Percentiles rank a stretch among this genome's conserved stretches.
Conservation (phyloP, 805 yeast genomes). For the Ogataea pilisensis region DNA sequence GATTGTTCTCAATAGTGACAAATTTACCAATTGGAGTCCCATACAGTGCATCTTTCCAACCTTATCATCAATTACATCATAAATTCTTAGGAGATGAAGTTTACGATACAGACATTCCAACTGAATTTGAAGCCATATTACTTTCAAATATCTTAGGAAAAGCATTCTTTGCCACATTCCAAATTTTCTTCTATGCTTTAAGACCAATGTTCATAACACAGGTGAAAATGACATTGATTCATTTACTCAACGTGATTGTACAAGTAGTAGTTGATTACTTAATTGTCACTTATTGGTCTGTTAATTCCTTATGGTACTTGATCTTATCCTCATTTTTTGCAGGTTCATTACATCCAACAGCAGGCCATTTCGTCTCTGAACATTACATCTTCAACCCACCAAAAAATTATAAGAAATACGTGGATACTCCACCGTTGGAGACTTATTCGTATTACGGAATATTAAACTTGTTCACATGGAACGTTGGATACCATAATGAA, state of each 20-base stretch:
- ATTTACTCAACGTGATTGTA: conserved; percentile 58
- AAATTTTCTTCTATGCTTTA: conserved; percentile 82
- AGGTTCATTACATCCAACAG: conserved; percentile 89
- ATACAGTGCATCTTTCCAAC: conserved; percentile 82
- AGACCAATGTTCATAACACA: conserved; percentile 85
- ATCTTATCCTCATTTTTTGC: conserved; percentile 78
- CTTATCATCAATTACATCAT: conserved; percentile 89
- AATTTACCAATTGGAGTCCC: conserved; percentile 90
- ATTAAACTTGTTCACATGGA: conserved; percentile 77
- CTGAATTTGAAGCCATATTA: conserved; percentile 67
- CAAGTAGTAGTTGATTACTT: conserved; percentile 58
- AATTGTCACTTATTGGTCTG: conserved; percentile 59
- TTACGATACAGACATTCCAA: conserved; percentile 86
- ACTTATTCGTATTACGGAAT: conserved; percentile 87
- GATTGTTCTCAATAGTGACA: conserved; percentile 69
- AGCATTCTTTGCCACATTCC: conserved; percentile 86
- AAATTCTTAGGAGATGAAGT: conserved; percentile 82
- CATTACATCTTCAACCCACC: conserved; percentile 74
- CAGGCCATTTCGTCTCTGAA: conserved; percentile 96
- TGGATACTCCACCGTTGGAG: conserved; percentile 59
- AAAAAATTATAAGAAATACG: conserved; percentile 23
- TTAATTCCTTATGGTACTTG: conserved; percentile 60
- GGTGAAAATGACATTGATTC: conserved; percentile 70
- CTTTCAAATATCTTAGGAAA: conserved; percentile 79
- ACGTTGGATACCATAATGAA: conserved; percentile 91